Percentiles rank a stretch among this genome's conserved stretches.
Conservation (phyloP, 2,329 filamentous ascomycete species). For the Botrytis galanthina region DNA sequence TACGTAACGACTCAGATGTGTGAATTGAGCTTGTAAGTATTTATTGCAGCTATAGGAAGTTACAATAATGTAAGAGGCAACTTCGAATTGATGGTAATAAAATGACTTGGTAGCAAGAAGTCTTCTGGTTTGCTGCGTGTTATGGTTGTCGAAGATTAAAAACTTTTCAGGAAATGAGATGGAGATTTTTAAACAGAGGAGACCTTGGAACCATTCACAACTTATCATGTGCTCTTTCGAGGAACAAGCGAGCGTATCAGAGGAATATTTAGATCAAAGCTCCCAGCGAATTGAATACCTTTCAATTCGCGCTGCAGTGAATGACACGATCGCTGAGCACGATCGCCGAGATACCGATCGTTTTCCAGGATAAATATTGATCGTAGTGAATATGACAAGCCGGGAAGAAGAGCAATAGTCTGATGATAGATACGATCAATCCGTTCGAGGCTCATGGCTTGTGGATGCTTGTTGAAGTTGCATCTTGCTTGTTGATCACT, state of each 20-base stretch:
- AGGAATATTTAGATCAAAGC: neutral
- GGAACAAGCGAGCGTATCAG: conserved; percentile 6
- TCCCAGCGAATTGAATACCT: neutral
- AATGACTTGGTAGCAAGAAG: neutral
- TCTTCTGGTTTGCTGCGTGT: neutral
- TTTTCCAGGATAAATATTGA: neutral
- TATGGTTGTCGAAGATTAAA: neutral
- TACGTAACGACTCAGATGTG: neutral
- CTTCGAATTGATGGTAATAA: neutral
- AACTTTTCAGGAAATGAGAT: neutral
- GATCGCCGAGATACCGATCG: neutral
- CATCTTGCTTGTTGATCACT: neutral
- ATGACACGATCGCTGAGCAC: neutral
- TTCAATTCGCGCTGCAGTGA: neutral
- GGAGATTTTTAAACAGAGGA: neutral
- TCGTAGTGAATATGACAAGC: neutral
- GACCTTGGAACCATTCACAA: neutral
- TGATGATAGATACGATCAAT: neutral
- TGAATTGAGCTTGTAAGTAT: neutral
- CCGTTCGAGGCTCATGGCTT: neutral
- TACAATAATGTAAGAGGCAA: neutral
- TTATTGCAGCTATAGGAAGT: neutral
- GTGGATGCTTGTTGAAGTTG: neutral
- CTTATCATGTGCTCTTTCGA: neutral
- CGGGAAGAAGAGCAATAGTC: neutral